These are phyloP conservation scores for Populus hybrid DNA, from an alignment of 441 rosid species.

Conservation along the genomic window DNA sequence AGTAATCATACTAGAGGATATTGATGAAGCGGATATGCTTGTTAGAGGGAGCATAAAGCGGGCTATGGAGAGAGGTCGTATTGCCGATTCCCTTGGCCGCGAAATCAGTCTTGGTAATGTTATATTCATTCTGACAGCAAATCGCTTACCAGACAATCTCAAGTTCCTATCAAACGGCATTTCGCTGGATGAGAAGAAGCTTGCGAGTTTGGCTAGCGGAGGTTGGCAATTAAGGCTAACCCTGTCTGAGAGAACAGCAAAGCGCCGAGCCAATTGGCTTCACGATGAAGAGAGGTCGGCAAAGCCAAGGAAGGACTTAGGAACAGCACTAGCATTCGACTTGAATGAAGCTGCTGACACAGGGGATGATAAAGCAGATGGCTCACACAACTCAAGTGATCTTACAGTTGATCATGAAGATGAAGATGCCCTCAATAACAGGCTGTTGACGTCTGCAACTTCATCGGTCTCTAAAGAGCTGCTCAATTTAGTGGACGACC, in stretches of 20 bases:
- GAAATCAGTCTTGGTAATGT: slow-evolving; percentile 89
- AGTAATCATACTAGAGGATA: slow-evolving; percentile 75
- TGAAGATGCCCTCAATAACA: slow-evolving; percentile 47
- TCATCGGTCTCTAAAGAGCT: slow-evolving; percentile 50
- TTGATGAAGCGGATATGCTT: slow-evolving; percentile 75
- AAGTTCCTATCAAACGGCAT: slow-evolving; percentile 30
- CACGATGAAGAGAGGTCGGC: slow-evolving; percentile 39
- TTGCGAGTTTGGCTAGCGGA: slow-evolving; percentile 44
- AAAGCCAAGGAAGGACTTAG: slow-evolving; percentile 57
- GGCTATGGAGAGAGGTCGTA: slow-evolving; percentile 90
- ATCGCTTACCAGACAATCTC: slow-evolving; percentile 46
- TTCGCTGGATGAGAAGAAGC: slow-evolving; percentile 56
- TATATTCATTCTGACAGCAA: slow-evolving; percentile 71
- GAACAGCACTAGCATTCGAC: slow-evolving; percentile 50
- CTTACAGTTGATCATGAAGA: slow-evolving; percentile 73
- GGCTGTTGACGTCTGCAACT: slow-evolving; percentile 38
- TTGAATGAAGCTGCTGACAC: slow-evolving; percentile 66
- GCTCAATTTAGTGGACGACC: slow-evolving; percentile 44
- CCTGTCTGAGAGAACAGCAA: slow-evolving; percentile 50
- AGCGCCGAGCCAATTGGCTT: slow-evolving; percentile 70
- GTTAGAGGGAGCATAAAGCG: slow-evolving; percentile 69
- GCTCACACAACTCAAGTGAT: slow-evolving; percentile 85
- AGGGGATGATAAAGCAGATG: slow-evolving; percentile 62
- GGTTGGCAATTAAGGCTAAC: slow-evolving; percentile 70
- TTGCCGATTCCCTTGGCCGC: slow-evolving; percentile 87